phyloP scores from a whole-genome alignment of 2,329 filamentous ascomycete species.

The Phyllosticta ampelicida region DNA sequence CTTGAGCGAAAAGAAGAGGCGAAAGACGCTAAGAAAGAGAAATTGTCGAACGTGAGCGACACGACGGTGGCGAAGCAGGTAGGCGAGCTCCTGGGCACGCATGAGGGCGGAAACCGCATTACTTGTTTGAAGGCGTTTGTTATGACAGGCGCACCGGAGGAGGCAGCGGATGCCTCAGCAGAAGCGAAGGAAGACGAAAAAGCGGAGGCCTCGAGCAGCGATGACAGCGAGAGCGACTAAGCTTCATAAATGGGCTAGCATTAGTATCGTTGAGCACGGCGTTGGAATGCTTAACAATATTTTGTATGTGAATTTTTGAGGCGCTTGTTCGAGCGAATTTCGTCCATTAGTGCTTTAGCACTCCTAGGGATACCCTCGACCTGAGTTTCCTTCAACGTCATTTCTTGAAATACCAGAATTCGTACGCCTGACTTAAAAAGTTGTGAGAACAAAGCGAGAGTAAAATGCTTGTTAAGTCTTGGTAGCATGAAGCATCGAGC shows the following conservation, averaged over 20 bases:
- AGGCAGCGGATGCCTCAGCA: constrained; percentile 14
- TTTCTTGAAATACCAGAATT: not conserved
- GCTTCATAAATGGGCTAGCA: not conserved
- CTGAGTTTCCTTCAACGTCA: not conserved
- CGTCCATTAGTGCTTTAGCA: not conserved
- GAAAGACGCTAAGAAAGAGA: constrained; percentile 6
- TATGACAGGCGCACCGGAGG: constrained; percentile 49
- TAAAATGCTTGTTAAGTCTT: too few relatives aligned
- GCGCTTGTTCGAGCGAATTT: not conserved
- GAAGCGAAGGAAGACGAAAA: constrained; percentile 13
- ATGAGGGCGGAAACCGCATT: constrained; percentile 78
- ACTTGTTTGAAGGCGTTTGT: constrained; percentile 80
- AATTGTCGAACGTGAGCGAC: not conserved
- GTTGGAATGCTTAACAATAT: not conserved
- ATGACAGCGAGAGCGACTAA: constrained; percentile 13
- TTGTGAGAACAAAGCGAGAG: too few relatives aligned
- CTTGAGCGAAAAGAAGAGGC: constrained; percentile 12
- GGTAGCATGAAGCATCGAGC: too few relatives aligned
- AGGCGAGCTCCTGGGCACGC: constrained; percentile 61
- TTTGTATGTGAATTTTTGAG: not conserved
- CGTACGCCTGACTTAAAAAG: not conserved
- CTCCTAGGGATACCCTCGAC: not conserved
- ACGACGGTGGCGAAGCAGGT: constrained; percentile 31
- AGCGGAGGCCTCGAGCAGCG: constrained; percentile 8
- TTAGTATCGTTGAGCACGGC: not conserved